Evolutionary conservation across 2,329 filamentous ascomycete species (phyloP), one percentile per base, ranked within the genome.

Genomic region (Bipolaris victoriae): DNA sequence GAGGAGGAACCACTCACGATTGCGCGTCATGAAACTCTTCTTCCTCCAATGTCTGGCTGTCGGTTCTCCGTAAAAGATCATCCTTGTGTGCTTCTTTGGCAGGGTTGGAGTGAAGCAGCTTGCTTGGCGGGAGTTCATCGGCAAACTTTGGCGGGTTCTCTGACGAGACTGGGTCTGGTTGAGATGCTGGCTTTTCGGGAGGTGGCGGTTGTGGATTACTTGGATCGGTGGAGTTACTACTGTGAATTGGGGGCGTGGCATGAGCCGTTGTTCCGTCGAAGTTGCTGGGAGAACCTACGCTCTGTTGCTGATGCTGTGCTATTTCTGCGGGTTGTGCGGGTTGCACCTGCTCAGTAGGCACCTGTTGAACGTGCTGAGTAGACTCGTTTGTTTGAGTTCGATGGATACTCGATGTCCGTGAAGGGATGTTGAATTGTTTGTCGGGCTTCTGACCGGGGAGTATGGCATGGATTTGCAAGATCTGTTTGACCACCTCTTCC

Each of bases 401-500:
- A 6, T 65, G 65, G 15, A 66, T 48, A 55, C 62, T 71, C 55
- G 63, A 66, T 44, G 67, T 72, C 79, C 59, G 84, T 80, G 59
- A 87, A 84, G 55, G 89, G 86, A 62, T 83, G 73, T 65, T 84
- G 84, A 73, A 82, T 79, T 70, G 67, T 52, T 82, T 77, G 40
- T 79, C 77, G 22, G 80, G 75, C 66, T 84, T 86, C 74, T 97
- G 92, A 31, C 92, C 93, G 37, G 86, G 86, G 24, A 98, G 73
- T 58, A 99, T 90, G 1, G 95, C 92, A 35, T 91, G 90, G 57
- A 98, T 92, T 22, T 90, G 84, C 67, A 96, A 82, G 53, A 98
- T 92, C 74, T 98, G 94, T 70, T 96, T 84, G 5, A 86, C 83
- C 70, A 92, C 88, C 64, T 89, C 83, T 65, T 89, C 80, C 0